Evolutionary conservation across 176 grass and related monocot species (phyloP).

Genomic region (Rhynchospora tenuis): DNA sequence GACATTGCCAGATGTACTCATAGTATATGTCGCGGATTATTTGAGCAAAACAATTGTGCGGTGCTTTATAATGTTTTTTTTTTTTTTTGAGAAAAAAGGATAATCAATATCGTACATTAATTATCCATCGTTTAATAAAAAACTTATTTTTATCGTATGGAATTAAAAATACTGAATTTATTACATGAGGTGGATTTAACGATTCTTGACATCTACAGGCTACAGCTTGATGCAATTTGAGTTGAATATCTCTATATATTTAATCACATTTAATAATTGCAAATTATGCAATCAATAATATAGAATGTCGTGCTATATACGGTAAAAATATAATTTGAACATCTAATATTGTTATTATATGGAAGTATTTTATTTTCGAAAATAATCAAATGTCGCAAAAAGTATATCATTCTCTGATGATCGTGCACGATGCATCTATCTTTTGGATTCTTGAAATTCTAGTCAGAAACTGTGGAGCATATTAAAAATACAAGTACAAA

Average conservation of each 20-base stretch:
- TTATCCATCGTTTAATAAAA: neutral
- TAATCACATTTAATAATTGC: neutral
- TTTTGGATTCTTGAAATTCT: no score
- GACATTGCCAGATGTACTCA: neutral
- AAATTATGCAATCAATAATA: neutral
- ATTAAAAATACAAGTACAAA: no score
- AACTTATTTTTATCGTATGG: no score
- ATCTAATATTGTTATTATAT: neutral
- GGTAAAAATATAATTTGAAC: neutral
- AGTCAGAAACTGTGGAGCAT: no score
- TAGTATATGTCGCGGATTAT: neutral
- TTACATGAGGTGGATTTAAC: neutral
- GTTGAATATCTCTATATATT: no score
- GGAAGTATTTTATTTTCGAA: no score
- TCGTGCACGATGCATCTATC: no score
- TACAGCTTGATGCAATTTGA: no score
- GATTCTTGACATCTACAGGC: neutral
- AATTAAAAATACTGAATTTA: neutral
- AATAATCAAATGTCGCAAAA: no score
- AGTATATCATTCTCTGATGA: no score
- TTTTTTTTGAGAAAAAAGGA: neutral
- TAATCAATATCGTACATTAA: neutral
- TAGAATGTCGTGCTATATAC: neutral
- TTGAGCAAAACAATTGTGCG: neutral
- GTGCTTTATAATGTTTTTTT: neutral